Conservation (phyloP, 495 filamentous ascomycete genomes). For the Penicillium ucsense region DNA sequence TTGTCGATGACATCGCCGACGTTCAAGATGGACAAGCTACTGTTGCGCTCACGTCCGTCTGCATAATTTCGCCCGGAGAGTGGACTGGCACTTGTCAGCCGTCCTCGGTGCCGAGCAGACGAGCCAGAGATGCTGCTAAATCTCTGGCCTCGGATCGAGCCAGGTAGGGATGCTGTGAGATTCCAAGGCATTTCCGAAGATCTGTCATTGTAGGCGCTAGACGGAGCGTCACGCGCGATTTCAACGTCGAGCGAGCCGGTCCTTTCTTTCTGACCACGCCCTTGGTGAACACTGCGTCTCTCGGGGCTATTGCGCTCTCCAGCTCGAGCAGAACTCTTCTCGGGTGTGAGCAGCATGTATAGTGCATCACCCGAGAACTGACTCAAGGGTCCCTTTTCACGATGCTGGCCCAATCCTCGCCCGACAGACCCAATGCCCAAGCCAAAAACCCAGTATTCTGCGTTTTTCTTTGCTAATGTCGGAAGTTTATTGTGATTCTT, state of each 20-base stretch:
- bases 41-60: conserved; percentile 24
- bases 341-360: conserved; percentile 30
- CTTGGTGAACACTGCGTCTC: conserved; percentile 29
- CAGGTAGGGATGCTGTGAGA: conserved; percentile 48
- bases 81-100: conserved; percentile 51
- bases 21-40: conserved; percentile 22
- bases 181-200: conserved; percentile 66
- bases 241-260: conserved; percentile 44
- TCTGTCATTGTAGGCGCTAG: conserved; percentile 45
- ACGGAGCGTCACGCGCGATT: conserved; percentile 49
- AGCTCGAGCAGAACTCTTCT: conserved; percentile 29
- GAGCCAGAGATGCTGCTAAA: conserved; percentile 47
- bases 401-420: conserved; percentile 29
- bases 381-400: conserved; percentile 34
- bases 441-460: conserved; percentile 42
- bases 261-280: conserved; percentile 29
- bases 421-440: conserved; percentile 50
- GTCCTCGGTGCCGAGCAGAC: conserved; percentile 28
- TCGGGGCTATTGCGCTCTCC: conserved; percentile 25
- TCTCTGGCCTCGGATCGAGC: conserved; percentile 42
- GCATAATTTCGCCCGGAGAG: conserved; percentile 45
- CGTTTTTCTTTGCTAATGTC: conserved; percentile 45
- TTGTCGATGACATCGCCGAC: conserved; percentile 31
- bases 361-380: conserved; percentile 48
- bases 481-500: conserved; percentile 32